Evolutionary conservation across 805 yeast species (phyloP).

Genomic region (Saturnispora gosingensis): DNA sequence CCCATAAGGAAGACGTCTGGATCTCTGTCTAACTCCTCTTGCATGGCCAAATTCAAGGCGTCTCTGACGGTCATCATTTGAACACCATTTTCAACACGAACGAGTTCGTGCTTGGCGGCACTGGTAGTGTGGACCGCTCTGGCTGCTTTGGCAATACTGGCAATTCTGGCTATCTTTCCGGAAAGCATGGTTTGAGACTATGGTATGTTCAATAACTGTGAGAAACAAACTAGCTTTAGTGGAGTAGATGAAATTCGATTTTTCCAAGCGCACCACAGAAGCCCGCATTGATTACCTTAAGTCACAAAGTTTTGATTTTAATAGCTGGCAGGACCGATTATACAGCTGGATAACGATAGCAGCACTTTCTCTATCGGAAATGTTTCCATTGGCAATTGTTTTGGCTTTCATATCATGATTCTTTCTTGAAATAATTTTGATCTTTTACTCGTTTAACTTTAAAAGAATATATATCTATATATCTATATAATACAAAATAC

Average conservation of each 20-base stretch:
- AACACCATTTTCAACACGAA: slow-evolving; percentile 13
- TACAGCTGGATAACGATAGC: not conserved
- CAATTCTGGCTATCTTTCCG: not conserved
- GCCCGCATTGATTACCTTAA: not conserved
- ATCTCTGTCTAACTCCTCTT: slow-evolving; percentile 95
- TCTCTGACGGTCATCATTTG: slow-evolving; percentile 85
- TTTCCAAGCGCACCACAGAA: slow-evolving; percentile 3
- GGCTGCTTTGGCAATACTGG: not conserved
- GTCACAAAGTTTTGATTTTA: not conserved
- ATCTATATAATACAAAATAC: not conserved
- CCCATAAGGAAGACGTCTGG: slow-evolving; percentile 93
- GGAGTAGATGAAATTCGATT: not conserved
- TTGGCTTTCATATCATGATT: not conserved
- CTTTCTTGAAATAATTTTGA: not conserved
- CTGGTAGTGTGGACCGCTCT: slow-evolving; percentile 6
- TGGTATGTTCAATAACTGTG: not conserved
- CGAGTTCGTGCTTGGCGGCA: slow-evolving; percentile 7
- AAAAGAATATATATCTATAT: not conserved
- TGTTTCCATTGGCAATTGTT: not conserved
- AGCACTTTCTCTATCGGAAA: too few species aligned
- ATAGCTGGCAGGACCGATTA: not conserved
- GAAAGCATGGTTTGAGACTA: not conserved
- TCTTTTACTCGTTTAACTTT: not conserved
- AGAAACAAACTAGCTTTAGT: not conserved
- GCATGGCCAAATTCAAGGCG: slow-evolving; percentile 88